Evolutionary conservation across 345 rosid genomes (phyloP), one percentile per base, ranked within the genome.

Genomic region (Firmiana major): DNA sequence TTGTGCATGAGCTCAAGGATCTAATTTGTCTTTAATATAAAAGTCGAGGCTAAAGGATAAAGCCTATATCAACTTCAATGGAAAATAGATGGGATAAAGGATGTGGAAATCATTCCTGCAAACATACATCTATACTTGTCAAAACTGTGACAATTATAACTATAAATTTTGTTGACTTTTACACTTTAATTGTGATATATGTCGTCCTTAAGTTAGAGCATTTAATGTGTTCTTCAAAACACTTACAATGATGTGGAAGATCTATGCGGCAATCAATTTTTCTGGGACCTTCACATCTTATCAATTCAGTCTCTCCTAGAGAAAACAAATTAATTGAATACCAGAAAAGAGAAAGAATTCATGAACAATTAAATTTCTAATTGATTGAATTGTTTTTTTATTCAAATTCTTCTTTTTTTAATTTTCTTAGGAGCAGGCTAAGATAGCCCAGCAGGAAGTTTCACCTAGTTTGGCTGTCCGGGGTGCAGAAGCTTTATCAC

Each of bases 341-440:
- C 26, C 9, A 0, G 28, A 51, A 51, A 51, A 6, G 75, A 71
- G 46, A 51, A 53, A 64, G 16, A 63, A 24, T 10, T 49, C 38
- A 38, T 49, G 45, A 11, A 16, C 1, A 9, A 0, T 53, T 36
- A 42, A 67, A 6, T 40, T 62, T 53, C n/a, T 55, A 15, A 34
- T 19, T 51, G 36, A 42, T 21, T 1, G 53, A 64, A 28, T 60
- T 49, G 36, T 69, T 60, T 16, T 62, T 66, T 75, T 60, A 55
- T 34, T 76, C 19, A 9, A 46, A 58, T 36, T 40, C 60, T 53
- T 81, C 40, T 11, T 75, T 71, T 60, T 54, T 49, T 42, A 10
- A 58, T 72, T 38, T 73, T 46, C 40, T 42, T 66, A 86, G 90
- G 86, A 74, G 65, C 76, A 80, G 58, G 85, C 42, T 73, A 73